These are phyloP conservation scores for Microdochium paspali DNA, from an alignment of 2,329 filamentous ascomycete species.

Conservation along the genomic window DNA sequence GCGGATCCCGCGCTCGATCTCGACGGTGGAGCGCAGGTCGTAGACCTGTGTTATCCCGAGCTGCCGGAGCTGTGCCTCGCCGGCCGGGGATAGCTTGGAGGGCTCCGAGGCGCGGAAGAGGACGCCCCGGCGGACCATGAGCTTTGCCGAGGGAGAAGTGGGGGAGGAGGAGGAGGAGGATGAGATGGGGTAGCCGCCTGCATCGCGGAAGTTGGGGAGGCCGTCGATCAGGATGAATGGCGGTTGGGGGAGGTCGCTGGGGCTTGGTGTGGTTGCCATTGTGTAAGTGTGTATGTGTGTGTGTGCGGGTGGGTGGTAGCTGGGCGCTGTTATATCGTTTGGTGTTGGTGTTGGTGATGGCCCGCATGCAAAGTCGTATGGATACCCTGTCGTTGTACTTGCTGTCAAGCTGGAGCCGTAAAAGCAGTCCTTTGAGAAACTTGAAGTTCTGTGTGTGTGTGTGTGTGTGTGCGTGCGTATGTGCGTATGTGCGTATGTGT, in stretches of 20 bases:
- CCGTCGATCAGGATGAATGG: conserved; percentile 45
- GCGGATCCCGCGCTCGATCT: conserved; percentile 38
- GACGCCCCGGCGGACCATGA: conserved; percentile 37
- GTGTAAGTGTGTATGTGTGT: too few species aligned
- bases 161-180: conserved; percentile 7
- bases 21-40: conserved; percentile 25
- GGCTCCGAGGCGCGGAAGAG: conserved; percentile 64
- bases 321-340: neutral
- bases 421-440: too few species aligned
- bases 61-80: conserved; percentile 38
- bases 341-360: too few species aligned
- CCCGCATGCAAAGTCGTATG: too few species aligned
- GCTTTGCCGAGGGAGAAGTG: conserved; percentile 16
- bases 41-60: conserved; percentile 10
- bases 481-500: too few species aligned
- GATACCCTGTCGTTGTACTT: too few species aligned
- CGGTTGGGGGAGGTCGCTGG: conserved; percentile 22
- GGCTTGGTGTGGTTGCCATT: neutral
- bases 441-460: too few species aligned
- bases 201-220: conserved; percentile 59
- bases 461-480: too few species aligned
- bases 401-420: too few species aligned
- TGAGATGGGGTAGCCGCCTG: conserved; percentile 47
- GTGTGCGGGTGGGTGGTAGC: neutral
- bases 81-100: conserved; percentile 42